A percentile compares a stretch with the other conserved stretches of the same genome.
phyloP scores from a whole-genome alignment of 2,329 filamentous ascomycete genomes.

The Penicillium thymicola region DNA sequence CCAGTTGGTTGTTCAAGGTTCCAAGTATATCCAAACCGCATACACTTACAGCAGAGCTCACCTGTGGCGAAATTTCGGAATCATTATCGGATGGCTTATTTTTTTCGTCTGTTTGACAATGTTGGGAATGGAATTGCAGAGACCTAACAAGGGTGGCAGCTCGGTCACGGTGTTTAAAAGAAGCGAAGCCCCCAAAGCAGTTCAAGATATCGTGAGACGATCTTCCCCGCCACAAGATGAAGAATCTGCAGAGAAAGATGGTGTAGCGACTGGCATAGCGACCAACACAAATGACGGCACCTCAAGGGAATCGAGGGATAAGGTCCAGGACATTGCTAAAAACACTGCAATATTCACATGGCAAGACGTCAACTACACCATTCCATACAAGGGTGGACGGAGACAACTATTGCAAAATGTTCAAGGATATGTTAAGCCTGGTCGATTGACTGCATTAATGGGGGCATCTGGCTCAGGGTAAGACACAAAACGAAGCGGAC shows the following conservation, averaged over 20 bases:
- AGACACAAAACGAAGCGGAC: not conserved
- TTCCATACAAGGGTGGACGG: conserved; percentile 45
- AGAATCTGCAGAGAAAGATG: conserved; percentile 45
- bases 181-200: conserved; percentile 58
- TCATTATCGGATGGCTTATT: conserved; percentile 71
- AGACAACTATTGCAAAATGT: conserved; percentile 57
- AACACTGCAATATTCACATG: conserved; percentile 77
- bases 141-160: conserved; percentile 76
- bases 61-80: conserved; percentile 73
- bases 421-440: conserved; percentile 71
- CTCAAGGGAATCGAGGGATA: conserved; percentile 19
- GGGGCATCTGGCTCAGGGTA: conserved; percentile 63
- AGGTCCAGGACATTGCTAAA: conserved; percentile 54
- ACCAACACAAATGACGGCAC: conserved; percentile 19
- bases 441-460: conserved; percentile 76
- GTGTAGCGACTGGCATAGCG: conserved; percentile 6
- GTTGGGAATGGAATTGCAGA: conserved; percentile 73
- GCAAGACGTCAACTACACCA: conserved; percentile 76
- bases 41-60: conserved; percentile 57
- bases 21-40: conserved; percentile 54
- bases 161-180: conserved; percentile 73
- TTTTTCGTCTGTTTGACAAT: conserved; percentile 75
- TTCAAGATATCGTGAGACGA: conserved; percentile 56
- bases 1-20: conserved; percentile 51
- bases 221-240: conserved; percentile 46